These are phyloP conservation scores for Suillus placidus DNA, from an alignment of 768 basidiomycete species.

Conservation along the genomic window DNA sequence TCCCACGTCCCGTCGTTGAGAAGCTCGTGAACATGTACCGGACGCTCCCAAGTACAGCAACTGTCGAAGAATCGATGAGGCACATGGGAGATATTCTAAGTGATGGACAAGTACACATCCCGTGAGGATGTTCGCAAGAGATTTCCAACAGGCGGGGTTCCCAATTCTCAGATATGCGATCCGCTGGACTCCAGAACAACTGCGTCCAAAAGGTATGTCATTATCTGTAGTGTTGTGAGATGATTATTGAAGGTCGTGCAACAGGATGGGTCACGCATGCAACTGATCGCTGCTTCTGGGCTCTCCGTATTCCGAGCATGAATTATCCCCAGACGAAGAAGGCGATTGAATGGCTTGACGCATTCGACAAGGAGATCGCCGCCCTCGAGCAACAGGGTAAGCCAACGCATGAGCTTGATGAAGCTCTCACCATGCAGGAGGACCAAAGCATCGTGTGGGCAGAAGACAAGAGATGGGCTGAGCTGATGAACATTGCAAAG, in stretches of 20 bases:
- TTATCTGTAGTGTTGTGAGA: neutral
- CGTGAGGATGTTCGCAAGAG: constrained; percentile 60
- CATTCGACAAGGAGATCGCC: constrained; percentile 47
- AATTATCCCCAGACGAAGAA: constrained; percentile 45
- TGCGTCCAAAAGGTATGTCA: constrained; percentile 51
- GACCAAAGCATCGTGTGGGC: constrained; percentile 59
- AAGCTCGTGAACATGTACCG: constrained; percentile 49
- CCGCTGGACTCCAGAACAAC: constrained; percentile 66
- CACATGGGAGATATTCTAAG: constrained; percentile 64
- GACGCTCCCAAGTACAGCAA: constrained; percentile 42
- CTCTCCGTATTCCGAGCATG: constrained; percentile 55
- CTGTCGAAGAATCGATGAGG: constrained; percentile 44
- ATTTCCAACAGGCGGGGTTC: constrained; percentile 56
- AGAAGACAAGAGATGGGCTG: constrained; percentile 56
- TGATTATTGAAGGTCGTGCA: constrained; percentile 2
- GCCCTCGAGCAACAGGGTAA: constrained; percentile 41
- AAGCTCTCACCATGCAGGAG: constrained; percentile 52
- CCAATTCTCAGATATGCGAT: constrained; percentile 72
- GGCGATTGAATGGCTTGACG: constrained; percentile 59
- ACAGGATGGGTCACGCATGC: constrained; percentile 73
- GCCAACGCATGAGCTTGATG: constrained; percentile 36
- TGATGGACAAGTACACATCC: constrained; percentile 68
- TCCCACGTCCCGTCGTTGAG: constrained; percentile 49
- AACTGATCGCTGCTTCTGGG: constrained; percentile 65
- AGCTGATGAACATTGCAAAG: constrained; percentile 43